Percentiles rank a stretch among this genome's conserved stretches.
phyloP scores from a whole-genome alignment of 1,139 yeast species.

The Entelexis sorbosivorans region DNA sequence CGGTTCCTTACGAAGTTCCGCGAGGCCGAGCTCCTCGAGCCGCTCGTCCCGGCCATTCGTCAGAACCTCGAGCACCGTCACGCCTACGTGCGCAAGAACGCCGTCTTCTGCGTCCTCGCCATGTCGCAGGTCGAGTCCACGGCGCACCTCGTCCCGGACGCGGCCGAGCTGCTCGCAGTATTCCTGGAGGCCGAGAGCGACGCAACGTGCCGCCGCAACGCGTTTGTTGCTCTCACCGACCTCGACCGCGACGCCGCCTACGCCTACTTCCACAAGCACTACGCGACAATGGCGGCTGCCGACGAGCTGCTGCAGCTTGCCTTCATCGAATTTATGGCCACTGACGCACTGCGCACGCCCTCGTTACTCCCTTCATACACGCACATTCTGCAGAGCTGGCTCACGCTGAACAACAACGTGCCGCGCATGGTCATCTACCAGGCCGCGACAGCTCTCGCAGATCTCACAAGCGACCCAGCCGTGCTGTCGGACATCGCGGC shows the following conservation, averaged over 20 bases:
- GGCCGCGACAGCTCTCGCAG: slow-evolving; percentile 77
- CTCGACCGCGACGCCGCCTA: slow-evolving; percentile 79
- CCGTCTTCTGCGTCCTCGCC: slow-evolving; percentile 80
- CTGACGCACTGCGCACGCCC: slow-evolving; percentile 57
- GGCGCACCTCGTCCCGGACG: slow-evolving; percentile 86
- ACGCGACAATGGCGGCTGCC: slow-evolving; percentile 49
- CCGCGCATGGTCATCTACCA: slow-evolving; percentile 43
- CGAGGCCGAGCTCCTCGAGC: slow-evolving; percentile 90
- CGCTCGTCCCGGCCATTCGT: slow-evolving; percentile 86
- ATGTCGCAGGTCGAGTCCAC: slow-evolving; percentile 58
- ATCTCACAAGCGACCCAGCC: slow-evolving; percentile 56
- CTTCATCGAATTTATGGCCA: slow-evolving; percentile 81
- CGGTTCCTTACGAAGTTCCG: slow-evolving; percentile 81
- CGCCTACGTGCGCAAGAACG: slow-evolving; percentile 95
- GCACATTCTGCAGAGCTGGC: slow-evolving; percentile 57
- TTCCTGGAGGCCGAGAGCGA: slow-evolving; percentile 78
- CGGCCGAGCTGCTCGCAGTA: slow-evolving; percentile 66
- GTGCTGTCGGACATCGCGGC: slow-evolving; percentile 68
- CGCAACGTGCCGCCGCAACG: slow-evolving; percentile 90
- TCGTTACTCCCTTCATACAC: slow-evolving; percentile 62
- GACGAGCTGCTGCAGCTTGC: slow-evolving; percentile 84
- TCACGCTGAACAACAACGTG: slow-evolving; percentile 38
- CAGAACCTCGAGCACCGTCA: slow-evolving; percentile 91
- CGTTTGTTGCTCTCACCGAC: slow-evolving; percentile 76
- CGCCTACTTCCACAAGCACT: slow-evolving; percentile 64